Conservation (phyloP, 1,139 yeast species). For the Protomyces inouyei region DNA sequence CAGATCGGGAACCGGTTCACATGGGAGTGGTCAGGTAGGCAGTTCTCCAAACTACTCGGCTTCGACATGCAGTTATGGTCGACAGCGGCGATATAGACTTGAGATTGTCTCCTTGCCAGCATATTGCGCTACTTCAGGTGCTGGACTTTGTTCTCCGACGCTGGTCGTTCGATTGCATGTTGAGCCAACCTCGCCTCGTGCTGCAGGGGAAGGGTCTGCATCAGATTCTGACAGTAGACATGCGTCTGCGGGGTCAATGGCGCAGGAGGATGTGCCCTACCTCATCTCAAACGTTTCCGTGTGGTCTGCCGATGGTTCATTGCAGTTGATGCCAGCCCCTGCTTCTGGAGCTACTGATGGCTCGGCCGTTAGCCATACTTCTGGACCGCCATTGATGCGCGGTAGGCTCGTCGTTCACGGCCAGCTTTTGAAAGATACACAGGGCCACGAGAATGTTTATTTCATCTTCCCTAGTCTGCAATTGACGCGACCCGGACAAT, state of each 20-base stretch:
- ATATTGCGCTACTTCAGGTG: constrained; percentile 15
- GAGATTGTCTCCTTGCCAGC: background rate
- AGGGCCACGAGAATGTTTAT: constrained; percentile 1
- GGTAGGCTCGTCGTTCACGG: constrained; percentile 5
- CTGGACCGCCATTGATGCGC: background rate
- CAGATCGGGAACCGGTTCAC: background rate
- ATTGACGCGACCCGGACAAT: constrained; percentile 7
- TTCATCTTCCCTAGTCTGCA: constrained; percentile 10
- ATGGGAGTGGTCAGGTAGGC: background rate
- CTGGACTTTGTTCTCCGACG: constrained; percentile 4
- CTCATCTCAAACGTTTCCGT: constrained; percentile 6
- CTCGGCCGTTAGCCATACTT: background rate
- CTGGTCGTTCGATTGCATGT: constrained; percentile 7
- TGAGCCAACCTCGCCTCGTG: background rate
- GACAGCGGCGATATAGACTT: background rate
- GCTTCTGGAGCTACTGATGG: background rate
- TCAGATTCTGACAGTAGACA: background rate
- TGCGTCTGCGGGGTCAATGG: background rate
- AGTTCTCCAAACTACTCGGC: background rate
- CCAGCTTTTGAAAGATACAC: background rate
- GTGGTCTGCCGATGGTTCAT: background rate
- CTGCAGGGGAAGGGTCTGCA: background rate
- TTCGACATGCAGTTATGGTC: background rate
- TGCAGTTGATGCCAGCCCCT: background rate
- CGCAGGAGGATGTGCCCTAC: constrained; percentile 13